A percentile compares a stretch with the other conserved stretches of the same genome.
These are phyloP conservation scores for Penicillium desertorum DNA, from an alignment of 495 filamentous ascomycete species.

Conservation along the genomic window DNA sequence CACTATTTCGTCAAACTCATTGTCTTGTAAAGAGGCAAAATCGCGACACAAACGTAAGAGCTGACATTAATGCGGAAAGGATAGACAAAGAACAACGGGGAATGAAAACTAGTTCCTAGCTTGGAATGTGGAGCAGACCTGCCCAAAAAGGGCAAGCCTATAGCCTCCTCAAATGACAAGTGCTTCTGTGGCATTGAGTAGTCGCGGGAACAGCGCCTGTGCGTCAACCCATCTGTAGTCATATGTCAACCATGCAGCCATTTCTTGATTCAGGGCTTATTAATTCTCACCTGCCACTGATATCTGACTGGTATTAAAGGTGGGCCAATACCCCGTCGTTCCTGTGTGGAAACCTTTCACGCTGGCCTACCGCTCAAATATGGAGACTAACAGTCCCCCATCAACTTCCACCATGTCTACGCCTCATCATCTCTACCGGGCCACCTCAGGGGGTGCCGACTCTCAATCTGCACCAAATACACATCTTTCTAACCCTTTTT, in stretches of 20 bases:
- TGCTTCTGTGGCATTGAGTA: not conserved
- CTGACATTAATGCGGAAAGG: too few relatives aligned
- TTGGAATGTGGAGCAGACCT: not conserved
- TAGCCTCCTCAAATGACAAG: not conserved
- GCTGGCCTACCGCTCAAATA: conserved; percentile 3
- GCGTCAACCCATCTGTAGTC: not conserved
- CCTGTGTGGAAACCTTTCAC: not conserved
- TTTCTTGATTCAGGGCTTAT: not conserved
- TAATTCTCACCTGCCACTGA: not conserved
- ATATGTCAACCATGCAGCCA: not conserved
- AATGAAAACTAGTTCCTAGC: not conserved
- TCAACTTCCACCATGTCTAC: not conserved
- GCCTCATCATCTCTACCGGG: too few relatives aligned
- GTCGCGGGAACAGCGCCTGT: not conserved
- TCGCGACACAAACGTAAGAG: too few relatives aligned
- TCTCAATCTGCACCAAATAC: not conserved
- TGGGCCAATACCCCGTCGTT: conserved; percentile 1
- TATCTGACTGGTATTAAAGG: not conserved
- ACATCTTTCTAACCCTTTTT: not conserved
- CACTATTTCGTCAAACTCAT: too few relatives aligned
- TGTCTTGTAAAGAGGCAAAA: too few relatives aligned
- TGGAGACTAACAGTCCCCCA: conserved; percentile 3
- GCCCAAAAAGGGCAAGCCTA: not conserved
- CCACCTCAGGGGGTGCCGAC: not conserved
- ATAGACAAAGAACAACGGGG: not conserved